Conservation (phyloP, 495 filamentous ascomycete genomes). For the Lasiosphaeria hispida region DNA sequence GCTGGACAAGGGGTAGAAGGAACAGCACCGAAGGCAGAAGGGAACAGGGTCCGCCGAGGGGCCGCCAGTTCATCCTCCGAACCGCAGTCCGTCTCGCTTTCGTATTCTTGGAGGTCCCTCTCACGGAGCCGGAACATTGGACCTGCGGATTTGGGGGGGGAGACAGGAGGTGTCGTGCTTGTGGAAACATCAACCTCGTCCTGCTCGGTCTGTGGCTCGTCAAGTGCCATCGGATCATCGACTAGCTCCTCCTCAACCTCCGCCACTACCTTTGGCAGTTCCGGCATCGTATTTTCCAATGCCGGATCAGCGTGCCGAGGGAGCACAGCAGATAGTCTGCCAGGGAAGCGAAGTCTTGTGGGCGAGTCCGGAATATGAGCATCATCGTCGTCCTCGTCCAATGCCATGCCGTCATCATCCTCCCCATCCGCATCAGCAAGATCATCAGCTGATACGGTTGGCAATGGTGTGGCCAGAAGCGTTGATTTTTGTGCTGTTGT, state of each 20-base stretch:
- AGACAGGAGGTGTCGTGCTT: constrained; percentile 32
- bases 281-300: constrained; percentile 28
- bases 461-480: constrained; percentile 42
- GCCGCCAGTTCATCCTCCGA: constrained; percentile 54
- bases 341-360: constrained; percentile 43
- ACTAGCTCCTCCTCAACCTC: constrained; percentile 8
- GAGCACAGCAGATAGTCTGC: constrained; percentile 49
- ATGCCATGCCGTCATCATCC: background rate
- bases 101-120: constrained; percentile 36
- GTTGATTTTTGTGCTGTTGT: constrained; percentile 28
- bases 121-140: constrained; percentile 36
- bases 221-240: constrained; percentile 34
- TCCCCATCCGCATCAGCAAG: background rate
- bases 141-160: constrained; percentile 27
- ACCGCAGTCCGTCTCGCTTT: constrained; percentile 39
- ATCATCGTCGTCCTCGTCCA: constrained; percentile 18
- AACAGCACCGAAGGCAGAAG: constrained; percentile 22
- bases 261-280: constrained; percentile 9
- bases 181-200: constrained; percentile 4
- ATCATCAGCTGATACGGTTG: constrained; percentile 15
- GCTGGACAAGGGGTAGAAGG: constrained; percentile 36
- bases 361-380: constrained; percentile 30
- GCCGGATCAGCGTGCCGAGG: constrained; percentile 49
- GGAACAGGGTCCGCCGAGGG: constrained; percentile 11
- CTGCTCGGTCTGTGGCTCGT: constrained; percentile 23